Base-by-base conservation (phyloP, 2,329 filamentous ascomycete species). In the Arthroderma sp. region DNA sequence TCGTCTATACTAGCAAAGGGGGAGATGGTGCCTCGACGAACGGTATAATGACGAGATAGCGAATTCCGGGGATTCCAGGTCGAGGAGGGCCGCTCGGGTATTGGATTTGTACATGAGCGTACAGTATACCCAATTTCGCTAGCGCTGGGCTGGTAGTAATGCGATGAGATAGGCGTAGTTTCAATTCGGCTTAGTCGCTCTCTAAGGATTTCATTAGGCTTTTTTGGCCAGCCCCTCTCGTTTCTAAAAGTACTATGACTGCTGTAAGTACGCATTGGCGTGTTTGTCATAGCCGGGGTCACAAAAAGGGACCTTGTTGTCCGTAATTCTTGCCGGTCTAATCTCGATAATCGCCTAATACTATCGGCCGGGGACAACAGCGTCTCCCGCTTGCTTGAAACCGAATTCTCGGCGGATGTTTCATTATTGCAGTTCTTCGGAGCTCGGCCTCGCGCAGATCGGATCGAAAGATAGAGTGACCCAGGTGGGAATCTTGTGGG, bases 391-490 rank as follows among this genome's bases (percentile, higher is more conserved):
- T 38, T 36, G 27, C 9, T 38, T 15, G 44, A 39, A 2, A 40
- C 27, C 9, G 38, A 37, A 36, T 40, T 41, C 29, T 47, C 38
- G 28, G 46, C 29, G n/a, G 42, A 33, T n/a, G 38, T 47, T 22
- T 43, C 32, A n/a, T 43, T 45, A 28, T 43, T 31, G 8, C 29
- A 34, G n/a, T 30, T 40, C 28, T 30, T 38, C 6, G 38, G 39
- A 28, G 44, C 40, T 7, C 46, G 44, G 30, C 47, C 49, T 36
- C 44, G 47, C 8, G 47, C 47, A 3, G 41, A 42, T 34, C 46
- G 40, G 15, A 50, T 50, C 5, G 49, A 46, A 7, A 30, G 38
- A 29, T 48, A 48, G n/a, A 50, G 38, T 29, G 49, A 49, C 5
- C 49, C 47, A 8, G 49, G 46, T 1, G 46, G 10, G 8, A 41